These are phyloP conservation scores for Alternaria arbusti DNA, from an alignment of 2,329 filamentous ascomycete species.

Conservation along the genomic window DNA sequence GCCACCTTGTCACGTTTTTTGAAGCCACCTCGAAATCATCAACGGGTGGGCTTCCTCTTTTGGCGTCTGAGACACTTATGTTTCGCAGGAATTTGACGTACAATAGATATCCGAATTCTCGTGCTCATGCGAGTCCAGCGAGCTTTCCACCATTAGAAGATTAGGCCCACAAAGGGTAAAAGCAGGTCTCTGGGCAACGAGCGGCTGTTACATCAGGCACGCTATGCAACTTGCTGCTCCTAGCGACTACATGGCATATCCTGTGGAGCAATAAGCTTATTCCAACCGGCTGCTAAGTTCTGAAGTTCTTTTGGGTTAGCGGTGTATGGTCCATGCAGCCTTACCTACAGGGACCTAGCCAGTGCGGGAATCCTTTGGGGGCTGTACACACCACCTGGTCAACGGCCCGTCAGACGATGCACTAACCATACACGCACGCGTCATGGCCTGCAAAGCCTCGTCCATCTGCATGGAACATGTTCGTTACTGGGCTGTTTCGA, in stretches of 20 bases:
- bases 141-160: not conserved
- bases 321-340: conserved; percentile 37
- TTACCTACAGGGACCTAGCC: conserved; percentile 28
- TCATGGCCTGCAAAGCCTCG: conserved; percentile 30
- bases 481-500: conserved; percentile 16
- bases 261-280: conserved; percentile 41
- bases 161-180: not conserved
- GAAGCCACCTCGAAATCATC: not conserved
- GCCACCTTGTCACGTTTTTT: not conserved
- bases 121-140: not conserved
- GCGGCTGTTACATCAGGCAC: not conserved
- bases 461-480: conserved; percentile 30
- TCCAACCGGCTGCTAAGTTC: conserved; percentile 16
- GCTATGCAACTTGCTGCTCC: not conserved
- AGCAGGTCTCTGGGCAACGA: not conserved
- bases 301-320: conserved; percentile 27
- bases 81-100: not conserved
- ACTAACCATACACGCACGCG: conserved; percentile 24
- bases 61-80: not conserved
- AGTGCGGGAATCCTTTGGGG: conserved; percentile 18
- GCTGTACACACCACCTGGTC: conserved; percentile 21
- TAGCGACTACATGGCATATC: not conserved
- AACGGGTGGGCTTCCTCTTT: not conserved
- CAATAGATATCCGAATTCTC: not conserved
- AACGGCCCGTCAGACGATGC: conserved; percentile 24